Evolutionary conservation across 176 grass and related monocot genomes (phyloP), one percentile per base, ranked within the genome.

Genomic region (Cocos nucifera): DNA sequence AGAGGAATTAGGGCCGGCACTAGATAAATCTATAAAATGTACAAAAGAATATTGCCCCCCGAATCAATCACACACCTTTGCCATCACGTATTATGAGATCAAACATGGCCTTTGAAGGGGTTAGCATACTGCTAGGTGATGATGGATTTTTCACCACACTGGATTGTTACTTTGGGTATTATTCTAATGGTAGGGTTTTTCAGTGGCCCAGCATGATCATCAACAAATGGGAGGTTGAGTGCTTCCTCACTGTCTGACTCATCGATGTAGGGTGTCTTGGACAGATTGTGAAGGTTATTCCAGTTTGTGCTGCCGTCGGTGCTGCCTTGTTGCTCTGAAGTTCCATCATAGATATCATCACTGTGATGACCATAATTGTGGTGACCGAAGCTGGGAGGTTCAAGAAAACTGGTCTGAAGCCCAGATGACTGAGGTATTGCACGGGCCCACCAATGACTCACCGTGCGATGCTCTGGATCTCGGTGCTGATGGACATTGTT

Each of bases 91-190:
- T 44, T 44, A 44, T 44, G 35, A 44, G 10, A 44, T 12, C 35
- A 44, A 12, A 44, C 10, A 12, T 12, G 35, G 10, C 35, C 35
- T 6, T 14, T 44, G 12, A 44, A 44, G 35, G 7, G 10, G 35
- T 44, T 44, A 14, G 35, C 10, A 44, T 10, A 44, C 35, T 44
- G 35, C 35, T 14, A 44, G 35, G 8, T 44, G 10, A 44, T 44
- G 35, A 44, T 14, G 35, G 35, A 44, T 44, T 44, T 44, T 44
- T 44, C 35, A 12, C 35, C 88, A 89, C 44, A 98, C 67, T 14
- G 88, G 93, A 79, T 92, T 88, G 67, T 78, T 98, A 70, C 93
- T 98, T 66, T 85, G 23, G 93, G 93, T 65, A 98, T 83, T 77
- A 98, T 98, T 73, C 88, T 77, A 62, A 98, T 87, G 56, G 67